phyloP scores from a whole-genome alignment of 2,329 filamentous ascomycete genomes.

The Fusarium sp. region DNA sequence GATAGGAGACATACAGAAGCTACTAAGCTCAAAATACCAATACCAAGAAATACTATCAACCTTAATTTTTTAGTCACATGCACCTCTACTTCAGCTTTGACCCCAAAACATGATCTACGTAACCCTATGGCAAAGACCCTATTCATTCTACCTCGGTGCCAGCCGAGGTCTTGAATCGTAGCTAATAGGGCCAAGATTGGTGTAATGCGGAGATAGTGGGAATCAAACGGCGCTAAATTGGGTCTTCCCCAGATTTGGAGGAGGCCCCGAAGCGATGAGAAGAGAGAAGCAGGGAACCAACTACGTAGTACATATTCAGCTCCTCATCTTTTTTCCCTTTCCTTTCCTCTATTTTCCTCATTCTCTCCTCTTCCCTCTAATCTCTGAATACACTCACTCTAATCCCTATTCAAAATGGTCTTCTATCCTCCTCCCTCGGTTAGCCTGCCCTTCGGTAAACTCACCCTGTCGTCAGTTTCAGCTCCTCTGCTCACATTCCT shows the following conservation, averaged over 20 bases:
- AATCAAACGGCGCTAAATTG: slow-evolving; percentile 14
- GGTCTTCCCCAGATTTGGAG: slow-evolving; percentile 26
- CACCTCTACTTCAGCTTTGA: not conserved
- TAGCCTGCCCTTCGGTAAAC: slow-evolving; percentile 62
- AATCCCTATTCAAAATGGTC: slow-evolving; percentile 51
- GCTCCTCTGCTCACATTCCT: not conserved
- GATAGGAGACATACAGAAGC: not conserved
- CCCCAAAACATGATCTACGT: not conserved
- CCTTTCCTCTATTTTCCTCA: not conserved
- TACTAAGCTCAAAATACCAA: not conserved
- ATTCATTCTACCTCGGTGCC: not conserved
- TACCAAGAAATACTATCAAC: not conserved
- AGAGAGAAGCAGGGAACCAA: not conserved
- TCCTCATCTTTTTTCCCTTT: not conserved
- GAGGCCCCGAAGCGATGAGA: not conserved
- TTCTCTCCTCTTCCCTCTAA: not conserved
- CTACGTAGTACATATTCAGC: slow-evolving; percentile 21
- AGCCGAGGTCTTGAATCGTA: not conserved
- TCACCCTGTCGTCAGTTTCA: not conserved
- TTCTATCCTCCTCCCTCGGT: slow-evolving; percentile 72
- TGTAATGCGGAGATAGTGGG: slow-evolving; percentile 24
- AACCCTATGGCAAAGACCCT: not conserved
- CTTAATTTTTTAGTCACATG: slow-evolving; percentile 2
- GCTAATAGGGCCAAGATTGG: not conserved
- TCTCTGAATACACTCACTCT: not conserved